These are phyloP conservation scores for Yamadazyma scolyti DNA, from an alignment of 805 yeast genomes.

Conservation along the genomic window DNA sequence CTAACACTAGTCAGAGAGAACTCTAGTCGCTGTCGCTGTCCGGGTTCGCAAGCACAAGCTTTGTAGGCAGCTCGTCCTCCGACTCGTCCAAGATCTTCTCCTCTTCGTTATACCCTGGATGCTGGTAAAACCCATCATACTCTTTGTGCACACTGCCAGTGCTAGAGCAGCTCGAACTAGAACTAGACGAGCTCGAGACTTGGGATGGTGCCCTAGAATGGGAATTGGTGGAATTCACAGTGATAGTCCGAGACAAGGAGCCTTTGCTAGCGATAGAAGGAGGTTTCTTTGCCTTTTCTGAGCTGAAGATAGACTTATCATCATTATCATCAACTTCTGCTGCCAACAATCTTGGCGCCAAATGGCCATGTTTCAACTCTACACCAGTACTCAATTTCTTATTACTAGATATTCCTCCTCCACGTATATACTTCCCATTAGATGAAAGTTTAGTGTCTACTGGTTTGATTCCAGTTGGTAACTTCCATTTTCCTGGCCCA, in stretches of 20 bases:
- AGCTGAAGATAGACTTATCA: conserved; percentile 10
- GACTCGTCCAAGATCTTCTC: conserved; percentile 21
- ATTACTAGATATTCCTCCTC: conserved; percentile 20
- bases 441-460: conserved; percentile 26
- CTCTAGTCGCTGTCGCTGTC: conserved; percentile 41
- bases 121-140: conserved; percentile 38
- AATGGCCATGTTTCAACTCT: conserved; percentile 59
- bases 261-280: conserved; percentile 14
- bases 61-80: conserved; percentile 39
- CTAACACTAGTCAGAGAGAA: too few relatives aligned
- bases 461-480: conserved; percentile 56
- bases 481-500: conserved; percentile 44
- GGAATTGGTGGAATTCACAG: conserved; percentile 13
- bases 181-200: conserved; percentile 5
- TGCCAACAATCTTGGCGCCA: conserved; percentile 65
- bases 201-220: conserved; percentile 13
- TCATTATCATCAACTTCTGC: conserved; percentile 72
- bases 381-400: conserved; percentile 40
- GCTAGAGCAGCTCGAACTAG: conserved; percentile 13
- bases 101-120: conserved; percentile 32
- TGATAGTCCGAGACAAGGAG: conserved; percentile 30
- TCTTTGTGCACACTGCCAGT: conserved; percentile 5
- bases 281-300: conserved; percentile 1
- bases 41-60: conserved; percentile 57
- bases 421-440: conserved; percentile 27